Percentiles rank a stretch among this genome's conserved stretches.
phyloP scores from a whole-genome alignment of 2,329 filamentous ascomycete genomes.

The Orbilia brochopaga region DNA sequence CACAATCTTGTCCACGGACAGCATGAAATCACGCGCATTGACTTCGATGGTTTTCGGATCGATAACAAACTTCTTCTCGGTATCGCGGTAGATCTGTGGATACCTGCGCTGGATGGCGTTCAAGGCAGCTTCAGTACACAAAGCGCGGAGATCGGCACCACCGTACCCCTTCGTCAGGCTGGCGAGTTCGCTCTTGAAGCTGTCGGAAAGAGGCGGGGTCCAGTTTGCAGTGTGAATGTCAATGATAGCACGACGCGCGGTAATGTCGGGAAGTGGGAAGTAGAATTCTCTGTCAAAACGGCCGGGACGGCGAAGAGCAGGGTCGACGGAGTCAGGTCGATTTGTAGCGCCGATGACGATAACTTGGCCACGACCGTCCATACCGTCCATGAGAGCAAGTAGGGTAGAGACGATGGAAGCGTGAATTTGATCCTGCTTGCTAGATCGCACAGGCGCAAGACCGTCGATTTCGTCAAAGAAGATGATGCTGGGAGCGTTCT shows the following conservation, averaged over 20 bases:
- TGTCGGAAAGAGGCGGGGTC: slow-evolving; percentile 74
- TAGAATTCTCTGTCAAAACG: slow-evolving; percentile 98
- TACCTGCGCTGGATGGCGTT: slow-evolving; percentile 96
- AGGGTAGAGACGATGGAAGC: slow-evolving; percentile 95
- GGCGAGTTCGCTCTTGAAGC: slow-evolving; percentile 82
- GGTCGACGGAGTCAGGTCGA: slow-evolving; percentile 92
- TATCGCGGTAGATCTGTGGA: slow-evolving; percentile 86
- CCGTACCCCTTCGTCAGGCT: slow-evolving; percentile 94
- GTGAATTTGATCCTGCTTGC: slow-evolving; percentile 98
- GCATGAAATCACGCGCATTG: slow-evolving; percentile 93
- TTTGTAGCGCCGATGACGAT: slow-evolving; percentile 99
- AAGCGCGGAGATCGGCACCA: slow-evolving; percentile 88
- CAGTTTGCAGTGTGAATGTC: slow-evolving; percentile 95
- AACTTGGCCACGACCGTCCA: slow-evolving; percentile 97
- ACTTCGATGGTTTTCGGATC: slow-evolving; percentile 83
- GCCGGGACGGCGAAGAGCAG: slow-evolving; percentile 88
- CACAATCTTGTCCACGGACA: slow-evolving; percentile 93
- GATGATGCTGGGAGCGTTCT: slow-evolving; percentile 97
- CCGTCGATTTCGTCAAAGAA: slow-evolving; percentile 99
- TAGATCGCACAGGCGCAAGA: slow-evolving; percentile 90
- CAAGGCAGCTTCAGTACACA: slow-evolving; percentile 93
- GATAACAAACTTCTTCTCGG: slow-evolving; percentile 86
- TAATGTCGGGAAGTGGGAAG: slow-evolving; percentile 85
- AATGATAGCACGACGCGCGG: slow-evolving; percentile 82
- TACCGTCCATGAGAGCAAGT: slow-evolving; percentile 94